Evolutionary conservation across 2,329 filamentous ascomycete species (phyloP), one percentile per base, ranked within the genome.

Genomic region (Trichophyton rubrum): DNA sequence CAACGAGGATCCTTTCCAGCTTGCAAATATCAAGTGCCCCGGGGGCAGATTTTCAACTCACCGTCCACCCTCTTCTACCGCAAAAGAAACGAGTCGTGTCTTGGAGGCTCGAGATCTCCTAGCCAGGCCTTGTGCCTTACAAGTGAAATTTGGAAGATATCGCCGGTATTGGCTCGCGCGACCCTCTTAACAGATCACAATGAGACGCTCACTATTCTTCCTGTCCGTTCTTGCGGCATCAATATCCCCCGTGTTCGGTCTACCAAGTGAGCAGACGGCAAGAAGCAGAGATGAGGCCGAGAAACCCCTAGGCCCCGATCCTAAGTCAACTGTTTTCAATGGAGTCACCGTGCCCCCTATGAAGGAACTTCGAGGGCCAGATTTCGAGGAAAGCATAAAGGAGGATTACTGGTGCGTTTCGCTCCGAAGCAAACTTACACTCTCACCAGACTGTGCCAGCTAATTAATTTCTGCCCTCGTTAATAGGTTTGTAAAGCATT

Each of bases 401-500:
- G 75, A 80, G 63, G 78, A 79, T 49, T 79, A 80, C 64, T 81
- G 79, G 78, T 79, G 65, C 67, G 73, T 59, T 41, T 45, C 17
- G 33, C 53, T 47, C 3, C 3, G 13, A 13, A 38, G 9, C 33
- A 38, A 38, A 38, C 9, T 13, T 13, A 7, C 13, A 15, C 22
- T 15, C n/a, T 55, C 13, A 4, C 7, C 2, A 33, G 27, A 4
- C n/a, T 9, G 3, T 24, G 15, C 27, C 38, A 30, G 35, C 63
- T 62, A 49, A 59, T 20, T 9, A 58, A 7, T 24, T 15, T 6
- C 17, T 27, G 6, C 24, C 22, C 17, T 9, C 43, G 70, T 61
- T 71, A 15, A 30, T 63, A 80, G 78, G 78, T 77, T 80, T 64
- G 71, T 81, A 30, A 81, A 81, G 68, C 74, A 79, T 63, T 79